Conservation (phyloP, 768 basidiomycete genomes). For the Mycena sanguinolenta region DNA sequence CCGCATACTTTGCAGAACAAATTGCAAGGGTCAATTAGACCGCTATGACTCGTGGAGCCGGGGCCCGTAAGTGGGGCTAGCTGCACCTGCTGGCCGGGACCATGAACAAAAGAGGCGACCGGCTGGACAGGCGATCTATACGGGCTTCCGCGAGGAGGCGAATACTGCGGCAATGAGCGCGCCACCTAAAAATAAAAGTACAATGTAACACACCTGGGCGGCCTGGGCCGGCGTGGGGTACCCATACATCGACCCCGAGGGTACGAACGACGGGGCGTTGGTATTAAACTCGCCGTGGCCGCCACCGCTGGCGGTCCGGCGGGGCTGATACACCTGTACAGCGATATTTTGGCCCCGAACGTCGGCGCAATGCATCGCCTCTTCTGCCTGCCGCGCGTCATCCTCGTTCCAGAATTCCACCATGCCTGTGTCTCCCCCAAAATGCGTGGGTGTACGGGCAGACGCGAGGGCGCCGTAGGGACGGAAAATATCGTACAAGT, state of each 20-base stretch:
- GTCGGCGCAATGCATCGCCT: conserved; percentile 86
- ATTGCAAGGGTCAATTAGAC: conserved; percentile 92
- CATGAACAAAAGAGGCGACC: conserved; percentile 76
- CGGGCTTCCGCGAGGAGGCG: conserved; percentile 73
- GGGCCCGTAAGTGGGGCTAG: conserved; percentile 80
- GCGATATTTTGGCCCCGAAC: conserved; percentile 88
- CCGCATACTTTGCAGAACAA: conserved; percentile 84
- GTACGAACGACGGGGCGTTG: conserved; percentile 82
- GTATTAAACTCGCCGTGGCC: conserved; percentile 76
- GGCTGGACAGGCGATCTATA: conserved; percentile 62
- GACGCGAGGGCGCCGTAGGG: conserved; percentile 88
- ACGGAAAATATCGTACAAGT: conserved; percentile 88
- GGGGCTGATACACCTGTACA: conserved; percentile 81
- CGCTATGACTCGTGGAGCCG: conserved; percentile 87
- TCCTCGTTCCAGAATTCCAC: conserved; percentile 92
- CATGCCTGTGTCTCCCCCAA: conserved; percentile 82
- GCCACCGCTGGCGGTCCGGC: conserved; percentile 62
- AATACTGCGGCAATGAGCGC: conserved; percentile 60
- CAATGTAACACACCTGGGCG: conserved; percentile 21
- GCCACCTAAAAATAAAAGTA: conserved; percentile 19
- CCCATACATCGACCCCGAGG: conserved; percentile 72
- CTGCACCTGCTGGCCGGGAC: conserved; percentile 92
- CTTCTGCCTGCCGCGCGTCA: conserved; percentile 83
- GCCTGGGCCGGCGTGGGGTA: conserved; percentile 71
- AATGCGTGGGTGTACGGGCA: conserved; percentile 78